Percentiles rank a stretch among this genome's conserved stretches.
Evolutionary conservation across 352 stramenopile genomes (phyloP).

Genomic region (Blastocystis sp.): DNA sequence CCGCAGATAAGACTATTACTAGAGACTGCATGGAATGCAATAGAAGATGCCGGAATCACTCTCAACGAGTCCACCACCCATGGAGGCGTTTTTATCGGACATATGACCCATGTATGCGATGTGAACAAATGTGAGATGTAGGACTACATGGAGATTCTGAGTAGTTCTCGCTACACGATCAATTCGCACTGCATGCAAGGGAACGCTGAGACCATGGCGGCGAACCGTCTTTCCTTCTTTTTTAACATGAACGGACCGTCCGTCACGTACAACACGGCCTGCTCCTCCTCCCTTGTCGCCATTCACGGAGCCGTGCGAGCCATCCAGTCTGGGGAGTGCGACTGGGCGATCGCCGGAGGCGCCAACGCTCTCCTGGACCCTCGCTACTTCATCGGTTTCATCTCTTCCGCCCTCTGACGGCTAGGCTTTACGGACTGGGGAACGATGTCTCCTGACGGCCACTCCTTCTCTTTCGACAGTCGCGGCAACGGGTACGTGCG

Average conservation of each 20-base stretch:
- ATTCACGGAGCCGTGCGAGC: conserved; percentile 58
- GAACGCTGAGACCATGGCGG: conserved; percentile 68
- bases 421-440: conserved; percentile 70
- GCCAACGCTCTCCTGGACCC: conserved; percentile 70
- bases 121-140: neutral
- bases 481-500: conserved; percentile 69
- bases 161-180: conserved; percentile 56
- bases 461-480: conserved; percentile 66
- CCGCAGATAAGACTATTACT: conserved; percentile 69
- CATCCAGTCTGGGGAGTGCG: conserved; percentile 54
- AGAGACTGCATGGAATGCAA: conserved; percentile 66
- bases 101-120: conserved; percentile 65
- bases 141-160: conserved; percentile 74
- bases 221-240: conserved; percentile 70
- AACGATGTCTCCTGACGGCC: conserved; percentile 70
- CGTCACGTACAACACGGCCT: conserved; percentile 64
- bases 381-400: conserved; percentile 73
- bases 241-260: conserved; percentile 69
- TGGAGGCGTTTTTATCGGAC: conserved; percentile 71
- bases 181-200: conserved; percentile 73
- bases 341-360: conserved; percentile 63
- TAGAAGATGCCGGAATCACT: conserved; percentile 57
- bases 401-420: neutral
- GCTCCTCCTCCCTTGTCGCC: conserved; percentile 66
- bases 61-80: neutral